Base-by-base conservation (phyloP, 2,329 filamentous ascomycete genomes). In the Cercospora beticola region DNA sequence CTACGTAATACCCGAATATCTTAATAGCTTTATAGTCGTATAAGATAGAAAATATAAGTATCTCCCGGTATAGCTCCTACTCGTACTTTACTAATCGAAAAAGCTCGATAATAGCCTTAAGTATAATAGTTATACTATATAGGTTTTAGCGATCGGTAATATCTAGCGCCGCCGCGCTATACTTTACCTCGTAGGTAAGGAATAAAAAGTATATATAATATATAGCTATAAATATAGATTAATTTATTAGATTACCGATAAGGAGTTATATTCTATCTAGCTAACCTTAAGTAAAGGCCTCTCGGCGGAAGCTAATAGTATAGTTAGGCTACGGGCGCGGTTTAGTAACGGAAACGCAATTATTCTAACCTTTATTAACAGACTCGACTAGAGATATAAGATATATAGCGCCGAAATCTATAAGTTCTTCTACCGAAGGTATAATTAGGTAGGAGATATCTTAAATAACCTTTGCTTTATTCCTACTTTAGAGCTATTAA, bases 51-150 rank as follows among this genome's bases (percentile, higher is more conserved):
- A 70, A 73, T 14, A 60, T 64, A 49, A 70, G 66, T 9, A 71
- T 68, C 52, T 68, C n/a, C 58, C 66, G 65, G 21, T 71, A 26
- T 9, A 71, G 65, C 61, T 70, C 59, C 28, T 67, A 21, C 33
- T 72, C 82, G 85, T 66, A 76, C 76, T 74, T 83, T 77, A 70
- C 68, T 18, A 56, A 16, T 49, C 68, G 64, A 64, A 70, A 74
- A 8, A 74, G 72, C 60, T 72, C 65, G 8, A 75, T 65, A 3
- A 75, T 66, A 12, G 69, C 73, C 28, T 64, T 58, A 14, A 72
- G 69, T 8, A 69, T 69, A 57, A 74, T 68, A 31, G 69, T 64
- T 49, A 61, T 64, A 43, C 70, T 73, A 60, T 75, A 71, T 23
- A 68, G 70, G 40, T 75, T 75, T 60, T 75, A 68, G 28, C 72